Conservation (phyloP, 2,329 filamentous ascomycete species). For the Scedosporium dehoogii region DNA sequence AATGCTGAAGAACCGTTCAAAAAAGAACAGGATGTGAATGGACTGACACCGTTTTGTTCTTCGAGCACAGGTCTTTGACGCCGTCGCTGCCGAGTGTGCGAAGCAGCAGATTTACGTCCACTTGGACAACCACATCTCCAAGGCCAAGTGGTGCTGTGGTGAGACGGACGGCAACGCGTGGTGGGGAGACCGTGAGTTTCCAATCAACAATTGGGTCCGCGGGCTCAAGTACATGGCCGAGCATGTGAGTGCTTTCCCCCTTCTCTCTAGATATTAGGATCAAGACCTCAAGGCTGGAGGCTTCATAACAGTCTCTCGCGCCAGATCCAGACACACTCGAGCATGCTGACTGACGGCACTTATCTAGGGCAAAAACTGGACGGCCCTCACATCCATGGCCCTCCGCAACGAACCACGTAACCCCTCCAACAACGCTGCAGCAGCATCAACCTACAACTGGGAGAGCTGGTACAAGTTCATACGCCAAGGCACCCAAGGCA, state of each 20-base stretch:
- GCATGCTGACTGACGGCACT: constrained; percentile 9
- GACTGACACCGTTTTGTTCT: background rate
- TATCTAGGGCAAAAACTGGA: constrained; percentile 34
- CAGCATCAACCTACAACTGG: constrained; percentile 41
- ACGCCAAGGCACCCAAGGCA: constrained; percentile 34
- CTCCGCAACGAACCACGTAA: constrained; percentile 45
- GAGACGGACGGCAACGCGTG: constrained; percentile 45
- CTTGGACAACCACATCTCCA: constrained; percentile 52
- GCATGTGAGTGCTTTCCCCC: constrained; percentile 31
- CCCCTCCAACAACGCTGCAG: constrained; percentile 24
- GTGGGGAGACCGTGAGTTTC: constrained; percentile 52
- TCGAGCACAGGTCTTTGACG: constrained; percentile 35
- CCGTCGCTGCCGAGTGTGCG: constrained; percentile 47
- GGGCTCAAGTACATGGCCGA: constrained; percentile 50
- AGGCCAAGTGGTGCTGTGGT: constrained; percentile 48
- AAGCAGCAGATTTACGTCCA: constrained; percentile 47
- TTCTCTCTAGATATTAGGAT: background rate
- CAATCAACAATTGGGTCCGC: constrained; percentile 48
- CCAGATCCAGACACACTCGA: no score
- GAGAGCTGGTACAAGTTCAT: constrained; percentile 42
- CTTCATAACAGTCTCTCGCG: no score
- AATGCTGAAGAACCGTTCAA: background rate
- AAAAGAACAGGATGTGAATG: no score
- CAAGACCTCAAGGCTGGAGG: background rate
- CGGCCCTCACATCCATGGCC: constrained; percentile 36